Base-by-base conservation (phyloP, 2,329 filamentous ascomycete genomes). In the Westerdykella sp. region DNA sequence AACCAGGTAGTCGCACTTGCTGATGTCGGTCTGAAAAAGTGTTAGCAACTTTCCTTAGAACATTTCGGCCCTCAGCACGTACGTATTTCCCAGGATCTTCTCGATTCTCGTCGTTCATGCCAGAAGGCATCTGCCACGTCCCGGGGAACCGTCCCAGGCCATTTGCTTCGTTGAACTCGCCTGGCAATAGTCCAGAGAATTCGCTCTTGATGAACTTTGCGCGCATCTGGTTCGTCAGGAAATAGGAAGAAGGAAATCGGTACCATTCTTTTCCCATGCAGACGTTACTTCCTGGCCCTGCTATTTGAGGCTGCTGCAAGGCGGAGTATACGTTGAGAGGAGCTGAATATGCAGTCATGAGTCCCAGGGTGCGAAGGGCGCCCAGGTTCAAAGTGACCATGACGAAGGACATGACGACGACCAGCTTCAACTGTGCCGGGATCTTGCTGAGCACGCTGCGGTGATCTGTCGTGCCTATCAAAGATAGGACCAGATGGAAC, bases 241-340 rank as follows among this genome's bases (percentile, higher is more conserved):
- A 89, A 71, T 89, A 97, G 0, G 90, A 94, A 1, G 86, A 91
- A 1, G 93, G 91, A 62, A 96, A 97, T 30, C 93, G 86, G 66
- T 98, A 96, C 93, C 93, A 98, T 63, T 98, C 93, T 64, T 97
- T 98, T 22, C 87, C 89, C 32, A 95, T 79, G 65, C 93, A 98
- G 2, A 98, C 80, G 14, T 75, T 81, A 49, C 87, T 84, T 13
- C 83, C 85, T 2, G 71, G 63, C 0, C 70, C 67, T 2, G 80
- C 77, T 5, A 85, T 54, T 1, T 72, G 76, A 7, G 70, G 58
- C 12, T 74, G 75, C 38, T 79, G 73, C 1, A 97, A 73, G 1
- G 83, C 81, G 30, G 75, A 64, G 62, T 89, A 90, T 13, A 90
- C 72, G 16, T 76, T 76, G 35, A 90, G 65, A 0, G 93, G 91